A percentile compares a stretch with the other conserved stretches of the same genome.
Conservation (phyloP, 371 early-diverging fungal genomes). For the Blastocladiella emersonii region DNA sequence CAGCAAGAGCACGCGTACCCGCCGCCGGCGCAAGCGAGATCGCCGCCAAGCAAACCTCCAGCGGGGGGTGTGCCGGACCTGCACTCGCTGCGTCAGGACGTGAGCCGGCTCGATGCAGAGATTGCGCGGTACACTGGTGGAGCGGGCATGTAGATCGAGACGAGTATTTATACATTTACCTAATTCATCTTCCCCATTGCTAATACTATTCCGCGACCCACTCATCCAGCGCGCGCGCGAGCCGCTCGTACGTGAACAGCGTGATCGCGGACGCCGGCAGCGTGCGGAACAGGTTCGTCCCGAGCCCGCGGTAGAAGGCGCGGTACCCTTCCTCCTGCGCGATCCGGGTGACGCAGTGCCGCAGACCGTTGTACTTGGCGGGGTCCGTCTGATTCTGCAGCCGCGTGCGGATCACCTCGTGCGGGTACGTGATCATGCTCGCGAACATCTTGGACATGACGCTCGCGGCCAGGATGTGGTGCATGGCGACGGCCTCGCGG, state of each 20-base stretch:
- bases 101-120: background rate
- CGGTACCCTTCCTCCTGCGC: slow-evolving; percentile 56
- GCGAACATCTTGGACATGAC: slow-evolving; percentile 78
- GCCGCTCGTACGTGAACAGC: slow-evolving; percentile 69
- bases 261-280: slow-evolving; percentile 81
- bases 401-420: slow-evolving; percentile 75
- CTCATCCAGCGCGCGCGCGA: slow-evolving; percentile 14
- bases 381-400: slow-evolving; percentile 72
- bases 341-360: slow-evolving; percentile 57
- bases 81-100: background rate
- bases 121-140: background rate
- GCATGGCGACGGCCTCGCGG: slow-evolving; percentile 5
- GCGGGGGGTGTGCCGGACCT: background rate
- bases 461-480: slow-evolving; percentile 58
- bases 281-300: slow-evolving; percentile 73
- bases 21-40: too few species aligned
- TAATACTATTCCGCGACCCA: too few species aligned
- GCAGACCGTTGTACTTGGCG: slow-evolving; percentile 59
- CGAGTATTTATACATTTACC: too few species aligned
- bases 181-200: too few species aligned
- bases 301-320: slow-evolving; percentile 79
- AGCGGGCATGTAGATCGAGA: too few species aligned
- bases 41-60: too few species aligned
- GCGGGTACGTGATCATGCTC: slow-evolving; percentile 76
- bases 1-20: background rate